phyloP scores from a whole-genome alignment of 179 eudicot species.

The Sideroxylon spinosum region DNA sequence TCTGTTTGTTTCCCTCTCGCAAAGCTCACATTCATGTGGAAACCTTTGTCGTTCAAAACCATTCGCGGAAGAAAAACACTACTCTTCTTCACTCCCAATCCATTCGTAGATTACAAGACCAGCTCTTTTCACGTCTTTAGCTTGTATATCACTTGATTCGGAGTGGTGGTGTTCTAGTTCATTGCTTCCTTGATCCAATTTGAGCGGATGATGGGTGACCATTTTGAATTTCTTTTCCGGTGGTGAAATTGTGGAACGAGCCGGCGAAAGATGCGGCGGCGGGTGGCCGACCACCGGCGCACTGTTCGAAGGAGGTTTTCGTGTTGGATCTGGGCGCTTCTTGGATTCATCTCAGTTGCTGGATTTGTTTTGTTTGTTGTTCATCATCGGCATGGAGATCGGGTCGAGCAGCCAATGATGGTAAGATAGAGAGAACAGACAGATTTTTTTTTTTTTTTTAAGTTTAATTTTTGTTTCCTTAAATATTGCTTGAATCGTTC shows the following conservation, averaged over 20 bases:
- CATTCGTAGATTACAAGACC: neutral
- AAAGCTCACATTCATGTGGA: too few species aligned
- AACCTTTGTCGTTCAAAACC: neutral
- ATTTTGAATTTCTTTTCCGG: slow-evolving; percentile 22
- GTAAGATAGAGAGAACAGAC: slow-evolving; percentile 30
- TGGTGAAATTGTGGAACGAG: slow-evolving; percentile 25
- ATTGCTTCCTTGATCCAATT: slow-evolving; percentile 19
- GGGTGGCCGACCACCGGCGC: slow-evolving; percentile 89
- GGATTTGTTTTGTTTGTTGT: slow-evolving; percentile 60
- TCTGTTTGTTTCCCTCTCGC: too few species aligned
- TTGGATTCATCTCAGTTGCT: slow-evolving; percentile 49
- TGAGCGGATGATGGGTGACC: slow-evolving; percentile 23
- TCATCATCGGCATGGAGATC: slow-evolving; percentile 66
- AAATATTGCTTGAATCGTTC: neutral
- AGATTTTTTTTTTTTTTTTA: too few species aligned
- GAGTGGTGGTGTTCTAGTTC: neutral
- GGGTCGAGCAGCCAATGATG: slow-evolving; percentile 37
- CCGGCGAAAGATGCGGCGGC: slow-evolving; percentile 62
- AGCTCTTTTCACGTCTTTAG: neutral
- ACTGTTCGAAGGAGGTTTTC: slow-evolving; percentile 65
- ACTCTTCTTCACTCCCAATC: neutral
- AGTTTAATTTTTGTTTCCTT: neutral
- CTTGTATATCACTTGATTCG: neutral
- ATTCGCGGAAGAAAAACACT: neutral
- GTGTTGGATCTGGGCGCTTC: slow-evolving; percentile 79